Percentiles rank a stretch among this genome's conserved stretches.
phyloP scores from a whole-genome alignment of 192 early-diverging fungal species.

The Mortierella alpina region DNA sequence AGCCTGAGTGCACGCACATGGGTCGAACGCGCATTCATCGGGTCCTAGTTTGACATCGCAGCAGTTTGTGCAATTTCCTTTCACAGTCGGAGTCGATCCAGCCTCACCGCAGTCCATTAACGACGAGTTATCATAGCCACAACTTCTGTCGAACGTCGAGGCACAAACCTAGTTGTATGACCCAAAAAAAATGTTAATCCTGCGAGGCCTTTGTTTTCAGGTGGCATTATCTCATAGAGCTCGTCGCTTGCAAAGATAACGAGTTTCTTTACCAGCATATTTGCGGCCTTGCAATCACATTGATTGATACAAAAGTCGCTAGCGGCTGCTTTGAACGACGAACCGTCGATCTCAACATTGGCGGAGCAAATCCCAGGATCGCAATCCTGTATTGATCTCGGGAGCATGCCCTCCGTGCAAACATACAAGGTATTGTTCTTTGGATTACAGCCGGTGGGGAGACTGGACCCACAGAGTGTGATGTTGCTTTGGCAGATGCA shows the following conservation, averaged over 20 bases:
- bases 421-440: background rate
- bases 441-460: background rate
- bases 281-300: background rate
- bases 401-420: background rate
- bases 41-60: background rate
- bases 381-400: background rate
- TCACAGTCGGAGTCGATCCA: background rate
- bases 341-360: background rate
- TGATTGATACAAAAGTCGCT: background rate
- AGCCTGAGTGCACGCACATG: background rate
- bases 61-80: background rate
- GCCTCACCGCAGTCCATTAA: background rate
- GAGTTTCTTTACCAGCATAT: background rate
- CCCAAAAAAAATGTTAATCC: background rate
- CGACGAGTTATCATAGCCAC: background rate
- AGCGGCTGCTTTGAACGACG: background rate
- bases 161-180: background rate
- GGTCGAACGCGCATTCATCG: background rate
- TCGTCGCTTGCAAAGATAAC: background rate
- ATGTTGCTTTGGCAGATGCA: background rate
- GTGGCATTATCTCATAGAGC: no score
- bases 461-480: background rate
- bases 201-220: no score
- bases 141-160: background rate
- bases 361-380: background rate